phyloP scores from a whole-genome alignment of 2,329 filamentous ascomycete species.

The Pyricularia grisea region DNA sequence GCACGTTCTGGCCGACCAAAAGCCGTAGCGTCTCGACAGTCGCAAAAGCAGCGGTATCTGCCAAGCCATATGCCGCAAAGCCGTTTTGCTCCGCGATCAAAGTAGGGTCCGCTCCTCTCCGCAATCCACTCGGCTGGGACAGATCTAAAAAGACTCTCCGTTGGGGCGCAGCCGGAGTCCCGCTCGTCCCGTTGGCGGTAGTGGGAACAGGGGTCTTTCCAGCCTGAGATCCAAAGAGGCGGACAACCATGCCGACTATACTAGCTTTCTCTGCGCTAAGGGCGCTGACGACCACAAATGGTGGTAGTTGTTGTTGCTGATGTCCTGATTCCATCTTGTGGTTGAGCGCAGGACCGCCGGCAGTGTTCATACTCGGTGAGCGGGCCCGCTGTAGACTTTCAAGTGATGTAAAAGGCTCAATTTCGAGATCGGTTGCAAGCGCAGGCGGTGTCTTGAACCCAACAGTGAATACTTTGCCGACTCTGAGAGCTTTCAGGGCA shows the following conservation, averaged over 20 bases:
- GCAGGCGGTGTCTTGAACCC: slow-evolving; percentile 60
- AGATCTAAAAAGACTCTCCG: slow-evolving; percentile 65
- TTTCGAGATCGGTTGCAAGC: slow-evolving; percentile 56
- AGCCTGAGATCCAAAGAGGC: slow-evolving; percentile 53
- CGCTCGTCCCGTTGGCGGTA: slow-evolving; percentile 19
- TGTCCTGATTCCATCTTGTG: background rate
- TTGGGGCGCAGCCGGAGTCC: background rate
- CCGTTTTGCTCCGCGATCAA: slow-evolving; percentile 63
- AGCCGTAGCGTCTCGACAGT: slow-evolving; percentile 72
- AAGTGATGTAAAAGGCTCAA: slow-evolving; percentile 73
- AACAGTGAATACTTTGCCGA: slow-evolving; percentile 75
- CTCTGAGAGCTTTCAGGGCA: slow-evolving; percentile 64
- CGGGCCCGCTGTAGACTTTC: slow-evolving; percentile 49
- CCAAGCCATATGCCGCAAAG: slow-evolving; percentile 70
- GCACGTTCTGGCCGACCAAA: slow-evolving; percentile 77
- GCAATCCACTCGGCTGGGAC: slow-evolving; percentile 38
- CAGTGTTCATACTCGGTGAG: slow-evolving; percentile 13
- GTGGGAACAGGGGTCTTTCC: slow-evolving; percentile 17
- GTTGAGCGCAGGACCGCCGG: background rate
- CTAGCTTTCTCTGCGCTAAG: slow-evolving; percentile 70
- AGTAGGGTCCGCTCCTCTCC: slow-evolving; percentile 58
- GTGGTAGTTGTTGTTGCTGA: slow-evolving; percentile 29
- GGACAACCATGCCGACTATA: slow-evolving; percentile 67
- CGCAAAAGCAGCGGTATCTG: slow-evolving; percentile 74
- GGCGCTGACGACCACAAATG: slow-evolving; percentile 75